Conservation (phyloP, 352 stramenopile genomes). For the Pythium rhizo-oryzae region DNA sequence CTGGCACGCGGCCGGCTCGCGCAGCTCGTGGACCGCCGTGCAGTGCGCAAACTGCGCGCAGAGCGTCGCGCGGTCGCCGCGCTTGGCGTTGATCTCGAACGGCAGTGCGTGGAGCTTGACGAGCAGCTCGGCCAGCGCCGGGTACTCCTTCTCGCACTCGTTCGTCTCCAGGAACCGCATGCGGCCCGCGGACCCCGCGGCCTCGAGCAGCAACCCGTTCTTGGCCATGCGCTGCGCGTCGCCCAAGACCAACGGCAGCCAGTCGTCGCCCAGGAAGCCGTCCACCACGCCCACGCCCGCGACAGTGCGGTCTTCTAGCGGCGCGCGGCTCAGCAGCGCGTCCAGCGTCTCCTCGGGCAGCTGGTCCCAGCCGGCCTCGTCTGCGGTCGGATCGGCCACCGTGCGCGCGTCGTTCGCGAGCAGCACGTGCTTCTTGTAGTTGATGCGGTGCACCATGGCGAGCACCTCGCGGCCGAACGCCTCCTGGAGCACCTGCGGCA, state of each 20-base stretch:
- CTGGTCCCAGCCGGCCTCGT: slow-evolving; percentile 70
- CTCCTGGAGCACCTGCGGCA: slow-evolving; percentile 83
- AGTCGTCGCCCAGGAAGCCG: slow-evolving; percentile 83
- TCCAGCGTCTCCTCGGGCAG: slow-evolving; percentile 56
- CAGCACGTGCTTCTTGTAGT: slow-evolving; percentile 77
- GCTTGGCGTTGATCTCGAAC: slow-evolving; percentile 85
- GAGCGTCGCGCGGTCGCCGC: slow-evolving; percentile 37
- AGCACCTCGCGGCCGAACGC: slow-evolving; percentile 83
- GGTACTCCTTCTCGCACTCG: slow-evolving; percentile 64
- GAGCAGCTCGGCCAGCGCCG: slow-evolving; percentile 71
- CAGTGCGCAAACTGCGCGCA: slow-evolving; percentile 75
- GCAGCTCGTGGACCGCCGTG: slow-evolving; percentile 56
- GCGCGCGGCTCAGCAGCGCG: slow-evolving; percentile 32
- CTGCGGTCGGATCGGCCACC: slow-evolving; percentile 56
- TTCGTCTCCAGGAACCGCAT: slow-evolving; percentile 65
- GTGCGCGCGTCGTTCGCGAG: slow-evolving; percentile 66
- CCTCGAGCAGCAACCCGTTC: slow-evolving; percentile 50
- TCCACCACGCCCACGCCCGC: slow-evolving; percentile 61
- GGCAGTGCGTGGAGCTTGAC: slow-evolving; percentile 77
- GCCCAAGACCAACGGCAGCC: slow-evolving; percentile 56
- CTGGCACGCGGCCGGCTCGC: slow-evolving; percentile 42
- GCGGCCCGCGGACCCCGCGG: slow-evolving; percentile 25
- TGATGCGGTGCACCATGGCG: slow-evolving; percentile 84
- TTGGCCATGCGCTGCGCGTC: slow-evolving; percentile 71
- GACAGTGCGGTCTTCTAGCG: not conserved